Conservation (phyloP, 768 basidiomycete species). For the Collybiopsis luxurians region DNA sequence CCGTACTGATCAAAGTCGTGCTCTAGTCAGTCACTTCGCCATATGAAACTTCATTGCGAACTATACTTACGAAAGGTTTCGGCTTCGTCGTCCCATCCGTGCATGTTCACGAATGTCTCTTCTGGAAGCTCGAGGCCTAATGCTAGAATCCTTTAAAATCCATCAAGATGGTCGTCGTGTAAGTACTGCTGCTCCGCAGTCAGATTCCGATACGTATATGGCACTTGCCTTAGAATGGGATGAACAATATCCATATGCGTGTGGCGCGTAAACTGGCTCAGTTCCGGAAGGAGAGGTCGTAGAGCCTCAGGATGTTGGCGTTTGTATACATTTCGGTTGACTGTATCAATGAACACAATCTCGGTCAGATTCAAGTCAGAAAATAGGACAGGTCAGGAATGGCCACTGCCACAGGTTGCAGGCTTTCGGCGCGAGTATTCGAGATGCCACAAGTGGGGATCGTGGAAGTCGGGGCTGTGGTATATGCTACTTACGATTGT, state of each 20-base stretch:
- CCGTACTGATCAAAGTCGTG: slow-evolving; percentile 26
- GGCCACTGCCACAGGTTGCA: too few species aligned
- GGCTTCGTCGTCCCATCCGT: slow-evolving; percentile 32
- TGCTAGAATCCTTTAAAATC: slow-evolving; percentile 32
- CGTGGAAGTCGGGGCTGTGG: too few species aligned
- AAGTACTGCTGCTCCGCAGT: neutral
- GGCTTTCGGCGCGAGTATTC: too few species aligned
- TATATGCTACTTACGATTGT: slow-evolving; percentile 30
- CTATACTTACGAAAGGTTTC: slow-evolving; percentile 32
- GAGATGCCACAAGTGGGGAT: too few species aligned
- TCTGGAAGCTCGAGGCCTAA: slow-evolving; percentile 45
- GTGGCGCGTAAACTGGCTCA: slow-evolving; percentile 26
- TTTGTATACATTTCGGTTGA: slow-evolving; percentile 30
- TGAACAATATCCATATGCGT: slow-evolving; percentile 27
- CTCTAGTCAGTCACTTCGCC: too few species aligned
- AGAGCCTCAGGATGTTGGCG: slow-evolving; percentile 33
- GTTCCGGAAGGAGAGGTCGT: slow-evolving; percentile 23
- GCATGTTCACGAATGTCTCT: slow-evolving; percentile 38
- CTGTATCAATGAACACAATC: slow-evolving; percentile 21
- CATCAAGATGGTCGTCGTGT: neutral
- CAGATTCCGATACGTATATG: neutral
- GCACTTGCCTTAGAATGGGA: slow-evolving; percentile 25
- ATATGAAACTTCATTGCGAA: neutral
- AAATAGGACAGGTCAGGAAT: too few species aligned
- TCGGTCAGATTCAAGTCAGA: too few species aligned